These are phyloP conservation scores for Cercospora berteroae DNA, from an alignment of 2,329 filamentous ascomycete species.

Conservation along the genomic window DNA sequence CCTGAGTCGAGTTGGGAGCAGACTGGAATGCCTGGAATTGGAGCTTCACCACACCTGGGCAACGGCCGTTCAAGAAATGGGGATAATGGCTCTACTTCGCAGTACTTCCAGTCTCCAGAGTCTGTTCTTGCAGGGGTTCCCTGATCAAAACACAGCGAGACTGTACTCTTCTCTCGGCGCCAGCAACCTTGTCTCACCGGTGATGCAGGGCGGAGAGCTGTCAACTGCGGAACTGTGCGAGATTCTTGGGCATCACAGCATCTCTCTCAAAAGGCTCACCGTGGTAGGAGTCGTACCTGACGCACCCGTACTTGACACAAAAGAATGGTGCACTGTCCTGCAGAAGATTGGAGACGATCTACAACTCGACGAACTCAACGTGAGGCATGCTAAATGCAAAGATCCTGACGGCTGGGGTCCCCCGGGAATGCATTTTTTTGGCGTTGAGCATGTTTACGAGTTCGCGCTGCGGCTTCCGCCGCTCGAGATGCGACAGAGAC, in stretches of 20 bases:
- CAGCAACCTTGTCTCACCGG: background rate
- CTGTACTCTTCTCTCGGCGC: background rate
- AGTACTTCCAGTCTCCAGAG: background rate
- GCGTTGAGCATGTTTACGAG: too few relatives aligned
- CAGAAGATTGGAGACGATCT: background rate
- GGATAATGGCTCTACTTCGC: background rate
- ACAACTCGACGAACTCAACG: background rate
- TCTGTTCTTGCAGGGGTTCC: background rate
- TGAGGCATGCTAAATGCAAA: background rate
- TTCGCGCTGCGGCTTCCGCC: too few relatives aligned
- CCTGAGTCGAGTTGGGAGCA: background rate
- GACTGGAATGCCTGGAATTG: background rate
- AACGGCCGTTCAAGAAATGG: background rate
- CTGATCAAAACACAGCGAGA: background rate
- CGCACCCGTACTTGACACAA: too few relatives aligned
- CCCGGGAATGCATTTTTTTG: too few relatives aligned
- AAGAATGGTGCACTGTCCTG: background rate
- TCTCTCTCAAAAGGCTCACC: background rate
- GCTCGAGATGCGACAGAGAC: too few relatives aligned
- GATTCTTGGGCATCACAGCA: background rate
- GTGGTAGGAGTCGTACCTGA: background rate
- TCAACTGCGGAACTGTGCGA: background rate
- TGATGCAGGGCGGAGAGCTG: background rate
- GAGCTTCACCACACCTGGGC: background rate
- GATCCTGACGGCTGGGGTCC: background rate